Evolutionary conservation across 345 rosid genomes (phyloP).

Genomic region (Odontarrhena argentea): DNA sequence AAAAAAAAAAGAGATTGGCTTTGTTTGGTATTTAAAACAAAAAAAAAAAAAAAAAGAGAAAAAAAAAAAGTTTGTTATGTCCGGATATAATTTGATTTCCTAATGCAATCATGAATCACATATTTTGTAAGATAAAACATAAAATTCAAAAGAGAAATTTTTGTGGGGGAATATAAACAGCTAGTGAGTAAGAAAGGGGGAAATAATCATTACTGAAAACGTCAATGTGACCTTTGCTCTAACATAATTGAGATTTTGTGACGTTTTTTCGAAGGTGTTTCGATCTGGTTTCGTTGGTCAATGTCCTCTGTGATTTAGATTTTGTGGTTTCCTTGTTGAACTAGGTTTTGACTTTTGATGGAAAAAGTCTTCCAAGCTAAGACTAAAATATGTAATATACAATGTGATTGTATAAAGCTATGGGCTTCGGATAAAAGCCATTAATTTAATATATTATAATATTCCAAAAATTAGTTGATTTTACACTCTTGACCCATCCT

Average conservation of each 20-base stretch:
- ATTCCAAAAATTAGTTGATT: not conserved
- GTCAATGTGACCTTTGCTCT: constrained; percentile 26
- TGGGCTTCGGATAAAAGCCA: constrained; percentile 1
- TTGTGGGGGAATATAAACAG: no score
- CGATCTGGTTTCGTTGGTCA: constrained; percentile 29
- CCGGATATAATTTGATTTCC: not conserved
- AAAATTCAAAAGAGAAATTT: no score
- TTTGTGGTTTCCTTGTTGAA: not conserved
- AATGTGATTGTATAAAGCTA: constrained; percentile 14
- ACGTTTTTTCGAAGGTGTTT: constrained; percentile 9
- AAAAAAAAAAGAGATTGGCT: no score
- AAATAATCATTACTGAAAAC: constrained; percentile 1
- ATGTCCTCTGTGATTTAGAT: not conserved
- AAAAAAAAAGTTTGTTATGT: no score
- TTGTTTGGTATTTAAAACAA: no score
- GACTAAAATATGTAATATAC: not conserved
- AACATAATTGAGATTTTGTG: constrained; percentile 14
- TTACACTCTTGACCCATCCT: no score
- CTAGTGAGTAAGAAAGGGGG: no score
- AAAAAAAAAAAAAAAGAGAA: no score
- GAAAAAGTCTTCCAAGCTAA: constrained; percentile 6
- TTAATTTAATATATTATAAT: not conserved
- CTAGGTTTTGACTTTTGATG: constrained; percentile 34
- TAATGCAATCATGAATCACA: constrained; percentile 7
- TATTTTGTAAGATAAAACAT: no score